These are phyloP conservation scores for Tagetes patula DNA, from an alignment of 129 eudicot genomes.

Conservation along the genomic window DNA sequence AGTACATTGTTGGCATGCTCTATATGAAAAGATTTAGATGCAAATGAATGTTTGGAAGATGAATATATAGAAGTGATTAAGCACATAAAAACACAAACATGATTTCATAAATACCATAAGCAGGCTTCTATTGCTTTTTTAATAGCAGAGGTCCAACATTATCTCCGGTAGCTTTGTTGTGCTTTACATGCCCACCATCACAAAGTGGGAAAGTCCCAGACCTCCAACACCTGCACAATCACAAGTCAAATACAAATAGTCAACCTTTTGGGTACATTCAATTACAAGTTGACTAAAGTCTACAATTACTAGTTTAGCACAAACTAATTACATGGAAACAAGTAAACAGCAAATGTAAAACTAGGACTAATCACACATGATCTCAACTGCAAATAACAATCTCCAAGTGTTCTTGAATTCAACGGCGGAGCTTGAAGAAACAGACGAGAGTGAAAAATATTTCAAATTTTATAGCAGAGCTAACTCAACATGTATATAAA, in stretches of 20 bases:
- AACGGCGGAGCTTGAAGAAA: too few relatives aligned
- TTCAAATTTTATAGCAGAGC: too few relatives aligned
- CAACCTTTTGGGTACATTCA: neutral
- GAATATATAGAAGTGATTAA: constrained; percentile 10
- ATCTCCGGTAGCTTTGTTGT: constrained; percentile 95
- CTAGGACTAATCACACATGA: too few relatives aligned
- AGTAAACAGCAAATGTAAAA: too few relatives aligned
- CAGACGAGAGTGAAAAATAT: too few relatives aligned
- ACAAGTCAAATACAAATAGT: constrained; percentile 14
- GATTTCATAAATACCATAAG: constrained; percentile 16
- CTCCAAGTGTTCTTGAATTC: too few relatives aligned
- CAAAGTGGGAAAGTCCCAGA: constrained; percentile 92
- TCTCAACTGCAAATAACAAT: too few relatives aligned
- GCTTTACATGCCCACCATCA: constrained; percentile 92
- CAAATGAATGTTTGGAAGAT: neutral
- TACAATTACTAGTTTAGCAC: too few relatives aligned
- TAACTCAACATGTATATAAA: too few relatives aligned
- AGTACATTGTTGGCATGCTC: constrained; percentile 19
- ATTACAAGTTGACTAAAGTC: too few relatives aligned
- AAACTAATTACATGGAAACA: too few relatives aligned
- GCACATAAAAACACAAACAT: constrained; percentile 19
- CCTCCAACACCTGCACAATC: constrained; percentile 85
- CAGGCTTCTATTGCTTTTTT: constrained; percentile 55
- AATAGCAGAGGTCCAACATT: constrained; percentile 91
- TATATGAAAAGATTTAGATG: constrained; percentile 13